A percentile compares a stretch with the other conserved stretches of the same genome.
Evolutionary conservation across 768 basidiomycete genomes (phyloP).

Genomic region (Amanita pallidorosea): DNA sequence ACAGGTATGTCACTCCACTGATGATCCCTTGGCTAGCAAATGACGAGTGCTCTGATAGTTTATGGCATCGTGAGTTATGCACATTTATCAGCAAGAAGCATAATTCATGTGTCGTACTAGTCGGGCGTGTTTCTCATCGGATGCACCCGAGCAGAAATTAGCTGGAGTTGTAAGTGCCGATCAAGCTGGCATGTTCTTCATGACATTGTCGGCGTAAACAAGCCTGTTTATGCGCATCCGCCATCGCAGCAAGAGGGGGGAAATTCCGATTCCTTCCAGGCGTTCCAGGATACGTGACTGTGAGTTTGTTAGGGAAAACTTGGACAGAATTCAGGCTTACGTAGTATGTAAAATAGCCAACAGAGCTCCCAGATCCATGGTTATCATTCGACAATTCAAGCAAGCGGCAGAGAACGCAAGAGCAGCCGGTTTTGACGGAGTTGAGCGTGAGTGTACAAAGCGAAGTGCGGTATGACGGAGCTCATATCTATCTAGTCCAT

Average conservation of each 20-base stretch:
- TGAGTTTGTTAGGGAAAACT: conserved; percentile 11
- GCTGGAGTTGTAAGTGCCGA: conserved; percentile 19
- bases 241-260: conserved; percentile 29
- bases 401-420: conserved; percentile 37
- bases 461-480: background rate
- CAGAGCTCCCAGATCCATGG: too few relatives aligned
- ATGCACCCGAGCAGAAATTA: conserved; percentile 26
- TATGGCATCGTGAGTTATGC: conserved; percentile 26
- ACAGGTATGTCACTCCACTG: conserved; percentile 20
- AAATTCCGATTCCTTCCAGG: conserved; percentile 29
- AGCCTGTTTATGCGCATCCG: conserved; percentile 36
- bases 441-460: conserved; percentile 15
- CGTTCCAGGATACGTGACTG: conserved; percentile 27
- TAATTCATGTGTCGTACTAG: conserved; percentile 9
- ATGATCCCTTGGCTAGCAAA: background rate
- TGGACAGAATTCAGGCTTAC: background rate
- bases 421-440: conserved; percentile 23
- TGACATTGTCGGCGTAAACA: conserved; percentile 8
- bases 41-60: conserved; percentile 8
- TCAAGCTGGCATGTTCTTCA: background rate
- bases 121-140: conserved; percentile 26
- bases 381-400: too few relatives aligned
- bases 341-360: too few relatives aligned
- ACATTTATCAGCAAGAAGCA: background rate
- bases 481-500: conserved; percentile 19